Conservation (phyloP, 352 stramenopile species). For the Phytopythium ostracodes region DNA sequence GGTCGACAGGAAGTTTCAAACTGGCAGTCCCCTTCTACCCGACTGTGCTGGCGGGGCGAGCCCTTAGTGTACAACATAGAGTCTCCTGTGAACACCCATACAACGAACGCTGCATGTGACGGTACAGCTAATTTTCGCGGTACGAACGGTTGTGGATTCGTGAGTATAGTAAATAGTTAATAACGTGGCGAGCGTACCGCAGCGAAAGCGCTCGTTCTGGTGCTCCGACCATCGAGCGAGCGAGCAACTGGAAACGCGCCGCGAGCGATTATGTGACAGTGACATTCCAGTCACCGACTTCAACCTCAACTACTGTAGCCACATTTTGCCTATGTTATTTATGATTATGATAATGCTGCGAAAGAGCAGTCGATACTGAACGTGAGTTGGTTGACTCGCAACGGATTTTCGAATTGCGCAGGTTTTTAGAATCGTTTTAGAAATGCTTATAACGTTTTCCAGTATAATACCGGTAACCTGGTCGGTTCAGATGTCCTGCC, state of each 20-base stretch:
- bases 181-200: background rate
- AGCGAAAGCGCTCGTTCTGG: background rate
- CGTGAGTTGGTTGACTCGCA: background rate
- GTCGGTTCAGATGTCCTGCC: background rate
- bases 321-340: background rate
- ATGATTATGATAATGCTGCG: background rate
- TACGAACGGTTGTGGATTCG: background rate
- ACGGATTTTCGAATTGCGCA: background rate
- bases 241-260: background rate
- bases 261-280: background rate
- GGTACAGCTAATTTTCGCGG: background rate
- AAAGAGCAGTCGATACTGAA: background rate
- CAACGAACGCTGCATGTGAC: background rate
- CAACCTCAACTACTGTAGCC: background rate
- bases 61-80: too few species aligned
- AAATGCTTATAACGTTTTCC: background rate
- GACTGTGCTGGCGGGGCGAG: too few species aligned
- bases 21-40: background rate
- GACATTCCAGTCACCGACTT: background rate
- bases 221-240: background rate
- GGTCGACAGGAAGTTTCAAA: background rate
- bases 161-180: too few species aligned
- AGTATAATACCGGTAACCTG: background rate
- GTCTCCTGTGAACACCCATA: too few species aligned
- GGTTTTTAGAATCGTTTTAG: background rate